phyloP scores from a whole-genome alignment of 2,329 filamentous ascomycete species.

The Pestalotiopsis sp. region DNA sequence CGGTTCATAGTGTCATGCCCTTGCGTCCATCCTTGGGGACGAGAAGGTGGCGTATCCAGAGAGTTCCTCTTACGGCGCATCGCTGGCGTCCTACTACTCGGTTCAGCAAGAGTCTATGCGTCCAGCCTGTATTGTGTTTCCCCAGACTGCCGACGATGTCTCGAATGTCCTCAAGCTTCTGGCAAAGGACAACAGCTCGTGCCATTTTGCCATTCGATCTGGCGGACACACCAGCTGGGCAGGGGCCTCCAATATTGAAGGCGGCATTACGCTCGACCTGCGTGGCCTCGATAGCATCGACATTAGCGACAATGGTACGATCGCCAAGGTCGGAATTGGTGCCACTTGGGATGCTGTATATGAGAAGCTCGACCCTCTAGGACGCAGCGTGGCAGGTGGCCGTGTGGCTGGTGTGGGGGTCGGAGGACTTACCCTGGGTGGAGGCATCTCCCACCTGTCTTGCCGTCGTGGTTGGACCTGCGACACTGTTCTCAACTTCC shows the following conservation, averaged over 20 bases:
- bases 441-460: conserved; percentile 17
- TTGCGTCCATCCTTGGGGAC: too few relatives aligned
- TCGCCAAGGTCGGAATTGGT: conserved; percentile 44
- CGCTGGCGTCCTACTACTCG: too few relatives aligned
- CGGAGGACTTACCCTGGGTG: conserved; percentile 17
- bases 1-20: too few relatives aligned
- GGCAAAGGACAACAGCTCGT: conserved; percentile 6
- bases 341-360: conserved; percentile 47
- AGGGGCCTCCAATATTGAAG: conserved; percentile 42
- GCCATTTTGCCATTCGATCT: conserved; percentile 48
- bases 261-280: conserved; percentile 47
- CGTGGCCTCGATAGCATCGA: conserved; percentile 37
- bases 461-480: conserved; percentile 20
- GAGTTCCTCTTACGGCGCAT: too few relatives aligned
- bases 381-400: conserved; percentile 20
- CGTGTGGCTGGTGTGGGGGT: conserved; percentile 17
- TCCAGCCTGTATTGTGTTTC: conserved; percentile 26
- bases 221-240: conserved; percentile 55
- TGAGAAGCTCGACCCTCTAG: conserved; percentile 37
- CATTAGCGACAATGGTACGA: conserved; percentile 33
- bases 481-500: conserved; percentile 14
- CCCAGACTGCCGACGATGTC: conserved; percentile 28
- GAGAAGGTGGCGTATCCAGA: too few relatives aligned
- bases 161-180: conserved; percentile 26
- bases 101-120: not conserved